A percentile compares a stretch with the other conserved stretches of the same genome.
Conservation (phyloP, 164 flowering plant genomes). For the Akebia trifoliata region DNA sequence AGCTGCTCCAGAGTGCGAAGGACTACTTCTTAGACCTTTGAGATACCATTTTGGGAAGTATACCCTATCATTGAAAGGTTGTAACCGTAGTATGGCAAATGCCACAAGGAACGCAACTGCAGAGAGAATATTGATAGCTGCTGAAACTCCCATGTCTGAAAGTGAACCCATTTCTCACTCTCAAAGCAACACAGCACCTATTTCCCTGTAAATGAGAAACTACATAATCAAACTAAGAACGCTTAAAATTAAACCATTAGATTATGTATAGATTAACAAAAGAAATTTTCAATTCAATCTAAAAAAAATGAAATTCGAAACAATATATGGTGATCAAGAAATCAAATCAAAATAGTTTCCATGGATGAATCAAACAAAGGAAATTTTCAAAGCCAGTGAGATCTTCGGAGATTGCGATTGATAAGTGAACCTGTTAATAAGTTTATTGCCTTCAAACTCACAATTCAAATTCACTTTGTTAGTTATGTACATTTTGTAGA, state of each 20-base stretch:
- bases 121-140: constrained; percentile 58
- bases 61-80: constrained; percentile 76
- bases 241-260: neutral
- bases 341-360: too few species aligned
- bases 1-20: constrained; percentile 42
- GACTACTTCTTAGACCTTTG: constrained; percentile 59
- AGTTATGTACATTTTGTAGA: too few species aligned
- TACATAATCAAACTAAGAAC: neutral
- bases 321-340: neutral
- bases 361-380: too few species aligned
- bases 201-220: constrained; percentile 9
- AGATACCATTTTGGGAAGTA: constrained; percentile 90
- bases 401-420: too few species aligned
- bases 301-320: neutral
- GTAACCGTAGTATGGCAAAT: constrained; percentile 68
- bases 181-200: neutral
- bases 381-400: too few species aligned
- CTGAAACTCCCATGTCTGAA: constrained; percentile 56
- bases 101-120: constrained; percentile 64
- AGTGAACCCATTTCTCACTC: constrained; percentile 51
- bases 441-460: too few species aligned
- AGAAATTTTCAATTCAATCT: neutral
- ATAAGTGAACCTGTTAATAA: too few species aligned
- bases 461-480: too few species aligned
- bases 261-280: neutral